Conservation (phyloP, 345 rosid species). For the Eucalyptus pauciflora region DNA sequence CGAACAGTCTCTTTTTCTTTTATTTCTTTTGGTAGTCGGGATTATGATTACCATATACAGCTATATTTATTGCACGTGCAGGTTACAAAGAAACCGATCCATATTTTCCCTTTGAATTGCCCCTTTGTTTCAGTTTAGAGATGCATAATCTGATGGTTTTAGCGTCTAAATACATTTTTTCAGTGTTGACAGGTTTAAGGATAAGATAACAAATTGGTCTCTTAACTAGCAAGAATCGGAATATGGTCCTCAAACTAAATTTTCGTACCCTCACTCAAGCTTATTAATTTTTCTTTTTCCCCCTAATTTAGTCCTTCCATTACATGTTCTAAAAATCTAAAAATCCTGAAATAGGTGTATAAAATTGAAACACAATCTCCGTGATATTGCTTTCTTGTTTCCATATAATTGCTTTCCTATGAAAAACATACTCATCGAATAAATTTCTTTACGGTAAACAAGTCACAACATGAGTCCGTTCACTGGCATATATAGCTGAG, state of each 20-base stretch:
- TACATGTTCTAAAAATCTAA: background rate
- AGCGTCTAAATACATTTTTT: background rate
- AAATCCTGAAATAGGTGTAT: background rate
- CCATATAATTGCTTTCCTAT: background rate
- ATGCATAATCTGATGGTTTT: background rate
- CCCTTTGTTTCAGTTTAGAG: background rate
- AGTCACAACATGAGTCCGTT: no score
- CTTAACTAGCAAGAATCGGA: background rate
- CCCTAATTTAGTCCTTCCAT: background rate
- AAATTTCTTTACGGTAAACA: no score
- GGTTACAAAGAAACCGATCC: background rate
- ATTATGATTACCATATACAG: background rate
- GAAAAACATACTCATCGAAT: no score
- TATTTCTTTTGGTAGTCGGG: background rate
- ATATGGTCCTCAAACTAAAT: background rate
- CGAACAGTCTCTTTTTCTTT: background rate
- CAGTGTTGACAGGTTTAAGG: background rate
- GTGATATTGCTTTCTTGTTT: background rate
- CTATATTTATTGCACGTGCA: background rate
- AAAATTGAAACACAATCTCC: background rate
- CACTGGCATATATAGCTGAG: no score
- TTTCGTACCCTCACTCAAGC: background rate
- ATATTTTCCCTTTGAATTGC: background rate
- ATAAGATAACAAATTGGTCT: background rate
- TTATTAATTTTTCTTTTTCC: background rate